Evolutionary conservation across 1,284 basidiomycete genomes (phyloP), one percentile per base, ranked within the genome.

Genomic region (Bjerkandera adusta): DNA sequence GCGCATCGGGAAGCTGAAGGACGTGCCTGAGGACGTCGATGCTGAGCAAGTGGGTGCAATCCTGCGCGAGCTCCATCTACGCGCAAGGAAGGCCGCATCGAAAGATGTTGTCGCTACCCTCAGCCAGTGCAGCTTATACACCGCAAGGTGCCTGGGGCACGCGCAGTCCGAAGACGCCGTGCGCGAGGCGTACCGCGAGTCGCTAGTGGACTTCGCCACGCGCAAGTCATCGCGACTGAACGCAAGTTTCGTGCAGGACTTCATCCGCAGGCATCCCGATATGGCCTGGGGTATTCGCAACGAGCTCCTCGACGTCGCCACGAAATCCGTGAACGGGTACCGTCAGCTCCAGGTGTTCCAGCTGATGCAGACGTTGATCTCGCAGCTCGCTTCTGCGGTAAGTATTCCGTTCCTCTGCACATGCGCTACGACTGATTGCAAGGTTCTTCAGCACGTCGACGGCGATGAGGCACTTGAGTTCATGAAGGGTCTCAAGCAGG

Each of bases 191-290:
- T 96, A 97, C 63, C 73, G 72, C 35, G 69, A 70, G 49, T 92
- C 92, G 0, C 66, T 96, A 18, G 59, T 70, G 13, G 91, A 95
- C 66, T 97, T 92, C 62, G 71, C 89, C 48, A 81, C 79, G 7
- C 79, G 90, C 49, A 97, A 96, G 68, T 77, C 82, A 35, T 93
- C 90, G 4, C 72, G 79, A 27, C 72, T 97, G 37, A 87, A 88
- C 55, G 68, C 79, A 1, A 68, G 68, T 30, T 94, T 97, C 70
- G 82, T 98, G 66, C 73, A 82, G 45, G 89, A 93, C 43, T 89
- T 90, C 57, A 73, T 90, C 47, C 77, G 77, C 24, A 82, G 89
- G 32, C 79, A 81, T 67, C 83, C 90, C 0, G 51, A 66, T 6
- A 68, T 75, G 5, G 89, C 81, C 6, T 95, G 92, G 89, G 65